Evolutionary conservation across 2,329 filamentous ascomycete genomes (phyloP).

Genomic region (Fusarium sp.): DNA sequence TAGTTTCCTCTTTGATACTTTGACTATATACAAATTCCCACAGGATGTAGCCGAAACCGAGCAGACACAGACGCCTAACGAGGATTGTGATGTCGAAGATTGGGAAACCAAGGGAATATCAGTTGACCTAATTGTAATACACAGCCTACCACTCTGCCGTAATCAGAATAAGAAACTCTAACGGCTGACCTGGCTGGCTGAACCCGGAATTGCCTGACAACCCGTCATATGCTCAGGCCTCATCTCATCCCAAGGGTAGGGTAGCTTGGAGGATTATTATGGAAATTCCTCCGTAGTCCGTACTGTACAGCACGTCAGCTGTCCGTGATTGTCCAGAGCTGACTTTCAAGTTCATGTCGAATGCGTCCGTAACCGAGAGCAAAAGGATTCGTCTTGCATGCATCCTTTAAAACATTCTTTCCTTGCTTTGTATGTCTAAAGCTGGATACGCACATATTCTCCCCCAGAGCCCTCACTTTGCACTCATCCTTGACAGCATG

Average conservation of each 20-base stretch:
- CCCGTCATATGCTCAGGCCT: conserved; percentile 17
- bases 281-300: conserved; percentile 3
- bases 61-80: conserved; percentile 6
- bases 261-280: conserved; percentile 1
- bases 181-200: conserved; percentile 27
- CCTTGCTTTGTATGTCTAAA: background rate
- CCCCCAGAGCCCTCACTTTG: background rate
- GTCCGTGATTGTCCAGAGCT: conserved; percentile 16
- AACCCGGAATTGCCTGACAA: conserved; percentile 18
- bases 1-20: background rate
- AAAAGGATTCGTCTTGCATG: conserved; percentile 9
- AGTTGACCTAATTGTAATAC: conserved; percentile 10
- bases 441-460: background rate
- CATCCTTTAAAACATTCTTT: conserved; percentile 19
- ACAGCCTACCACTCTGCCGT: conserved; percentile 10
- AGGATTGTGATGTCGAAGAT: conserved; percentile 9
- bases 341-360: background rate
- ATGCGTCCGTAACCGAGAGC: conserved; percentile 11
- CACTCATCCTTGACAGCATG: background rate
- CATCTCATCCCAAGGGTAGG: background rate
- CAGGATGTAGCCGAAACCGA: conserved; percentile 16
- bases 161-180: conserved; percentile 11
- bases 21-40: background rate
- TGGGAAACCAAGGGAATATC: conserved; percentile 8
- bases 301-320: conserved; percentile 3